Conservation (phyloP, 345 rosid species). For the Brassica incana region DNA sequence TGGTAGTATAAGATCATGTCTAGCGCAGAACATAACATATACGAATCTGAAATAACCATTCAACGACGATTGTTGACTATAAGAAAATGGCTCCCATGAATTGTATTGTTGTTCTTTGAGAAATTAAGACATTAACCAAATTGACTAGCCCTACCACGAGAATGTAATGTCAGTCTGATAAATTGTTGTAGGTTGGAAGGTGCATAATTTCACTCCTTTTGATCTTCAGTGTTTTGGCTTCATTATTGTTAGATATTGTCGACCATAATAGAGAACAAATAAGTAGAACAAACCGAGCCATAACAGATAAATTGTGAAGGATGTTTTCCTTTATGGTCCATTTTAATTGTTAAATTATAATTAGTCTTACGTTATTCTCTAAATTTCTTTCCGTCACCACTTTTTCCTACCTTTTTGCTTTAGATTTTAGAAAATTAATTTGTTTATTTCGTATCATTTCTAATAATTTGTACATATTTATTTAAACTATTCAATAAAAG, state of each 20-base stretch:
- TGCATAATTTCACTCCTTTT: slow-evolving; percentile 33
- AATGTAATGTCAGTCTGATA: slow-evolving; percentile 34
- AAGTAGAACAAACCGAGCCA: background rate
- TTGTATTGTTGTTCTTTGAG: background rate
- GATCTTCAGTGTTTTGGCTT: background rate
- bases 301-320: background rate
- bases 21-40: background rate
- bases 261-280: background rate
- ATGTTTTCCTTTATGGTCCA: background rate
- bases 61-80: slow-evolving; percentile 26
- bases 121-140: slow-evolving; percentile 15
- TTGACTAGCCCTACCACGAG: slow-evolving; percentile 34
- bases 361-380: background rate
- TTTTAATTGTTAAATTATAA: background rate
- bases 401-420: too few species aligned
- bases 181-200: slow-evolving; percentile 40
- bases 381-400: too few species aligned
- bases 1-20: slow-evolving; percentile 18
- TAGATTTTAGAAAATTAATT: too few species aligned
- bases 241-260: background rate
- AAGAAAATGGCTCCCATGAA: slow-evolving; percentile 1
- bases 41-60: slow-evolving; percentile 17
- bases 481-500: too few species aligned
- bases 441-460: too few species aligned
- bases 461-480: too few species aligned